phyloP scores from a whole-genome alignment of 2,329 filamentous ascomycete genomes.

The Purpureocillium takamizusanense region DNA sequence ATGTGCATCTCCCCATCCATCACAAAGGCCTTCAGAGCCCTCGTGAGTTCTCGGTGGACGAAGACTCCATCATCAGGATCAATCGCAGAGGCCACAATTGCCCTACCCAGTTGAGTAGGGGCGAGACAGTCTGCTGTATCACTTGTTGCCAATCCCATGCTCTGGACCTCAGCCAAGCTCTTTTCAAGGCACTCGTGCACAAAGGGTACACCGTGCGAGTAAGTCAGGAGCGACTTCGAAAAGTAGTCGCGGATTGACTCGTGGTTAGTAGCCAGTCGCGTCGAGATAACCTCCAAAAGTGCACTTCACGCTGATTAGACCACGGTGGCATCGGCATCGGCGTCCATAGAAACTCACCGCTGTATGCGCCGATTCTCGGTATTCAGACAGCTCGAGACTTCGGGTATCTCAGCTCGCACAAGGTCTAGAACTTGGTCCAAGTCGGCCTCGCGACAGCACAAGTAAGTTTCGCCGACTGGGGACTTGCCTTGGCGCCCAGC shows the following conservation, averaged over 20 bases:
- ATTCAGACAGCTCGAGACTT: slow-evolving; percentile 58
- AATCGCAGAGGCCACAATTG: slow-evolving; percentile 63
- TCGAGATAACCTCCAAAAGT: slow-evolving; percentile 61
- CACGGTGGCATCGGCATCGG: too few species aligned
- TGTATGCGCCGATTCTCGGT: slow-evolving; percentile 61
- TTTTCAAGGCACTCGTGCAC: slow-evolving; percentile 46
- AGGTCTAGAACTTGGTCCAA: slow-evolving; percentile 61
- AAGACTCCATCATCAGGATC: slow-evolving; percentile 69
- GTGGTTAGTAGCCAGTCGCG: slow-evolving; percentile 55
- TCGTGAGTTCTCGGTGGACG: slow-evolving; percentile 58
- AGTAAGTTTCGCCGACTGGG: slow-evolving; percentile 66
- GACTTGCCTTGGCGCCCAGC: slow-evolving; percentile 74
- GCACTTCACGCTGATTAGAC: slow-evolving; percentile 35
- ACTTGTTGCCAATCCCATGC: slow-evolving; percentile 43
- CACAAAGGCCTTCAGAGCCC: slow-evolving; percentile 62
- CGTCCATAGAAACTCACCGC: slow-evolving; percentile 31
- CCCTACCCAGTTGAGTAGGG: slow-evolving; percentile 58
- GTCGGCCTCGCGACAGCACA: slow-evolving; percentile 62
- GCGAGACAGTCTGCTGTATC: slow-evolving; percentile 43
- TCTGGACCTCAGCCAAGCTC: slow-evolving; percentile 48
- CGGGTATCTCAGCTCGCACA: slow-evolving; percentile 63
- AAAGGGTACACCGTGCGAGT: slow-evolving; percentile 40
- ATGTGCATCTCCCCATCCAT: slow-evolving; percentile 77
- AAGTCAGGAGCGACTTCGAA: slow-evolving; percentile 55
- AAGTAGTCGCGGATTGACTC: slow-evolving; percentile 62